Base-by-base conservation (phyloP, 2,329 filamentous ascomycete species). In the Ophiosphaerella korrae region DNA sequence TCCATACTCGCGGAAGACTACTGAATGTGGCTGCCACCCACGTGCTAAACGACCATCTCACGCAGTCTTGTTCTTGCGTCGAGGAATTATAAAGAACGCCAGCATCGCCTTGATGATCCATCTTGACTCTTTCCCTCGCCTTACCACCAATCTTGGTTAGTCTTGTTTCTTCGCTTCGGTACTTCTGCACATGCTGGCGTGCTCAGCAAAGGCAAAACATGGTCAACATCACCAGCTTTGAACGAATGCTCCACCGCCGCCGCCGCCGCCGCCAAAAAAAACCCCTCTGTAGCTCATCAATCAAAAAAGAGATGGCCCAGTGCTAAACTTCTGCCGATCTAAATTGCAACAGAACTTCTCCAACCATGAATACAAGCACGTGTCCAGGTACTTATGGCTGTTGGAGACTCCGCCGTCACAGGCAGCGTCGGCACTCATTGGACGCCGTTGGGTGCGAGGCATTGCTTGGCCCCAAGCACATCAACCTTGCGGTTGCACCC, bases 401-500 rank as follows among this genome's bases (percentile, higher is more conserved):
- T 21, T 21, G 18, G 18, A 21, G 18, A 21, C 18, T 21, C 3
- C 6, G 26, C 26, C 26, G 26, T 21, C 26, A 2, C 33, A 12
- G 9, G 35, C 16, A 29, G 23, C 39, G 24, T 31, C n/a, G 13
- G 26, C 43, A 16, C 24, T 24, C 24, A 45, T 45, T 45, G 43
- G 35, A 23, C n/a, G 11, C 45, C 33, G 49, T 53, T 55, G 42
- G 37, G 43, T 41, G 53, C 51, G 47, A 47, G 43, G 38, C 41
- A 40, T 45, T 44, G 35, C 44, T 55, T 60, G 48, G 57, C 55
- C 44, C 48, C 34, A 50, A 46, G 44, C 42, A 35, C 47, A 43
- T 21, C 18, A 21, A 21, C n/a, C 42, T 45, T 46, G 43, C 48
- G 51, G 44, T 45, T 26, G 40, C 14, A 40, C 43, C 42, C 43